Evolutionary conservation across 768 basidiomycete genomes (phyloP).

Genomic region (Strobilomyces dryophilus): DNA sequence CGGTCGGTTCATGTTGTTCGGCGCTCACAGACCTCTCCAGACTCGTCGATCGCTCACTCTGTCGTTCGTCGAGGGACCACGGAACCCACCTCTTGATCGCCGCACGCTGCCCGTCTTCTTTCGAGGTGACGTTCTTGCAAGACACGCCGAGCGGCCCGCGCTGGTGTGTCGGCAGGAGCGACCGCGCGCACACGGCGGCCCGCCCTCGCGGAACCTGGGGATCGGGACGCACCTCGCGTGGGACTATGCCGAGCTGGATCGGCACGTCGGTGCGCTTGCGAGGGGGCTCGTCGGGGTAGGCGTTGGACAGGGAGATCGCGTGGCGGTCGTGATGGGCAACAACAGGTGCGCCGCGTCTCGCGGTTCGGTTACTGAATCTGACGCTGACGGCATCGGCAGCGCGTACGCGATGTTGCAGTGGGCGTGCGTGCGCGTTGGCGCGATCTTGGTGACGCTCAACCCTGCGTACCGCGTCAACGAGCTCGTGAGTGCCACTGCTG

Average conservation of each 20-base stretch:
- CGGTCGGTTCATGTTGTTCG: background rate
- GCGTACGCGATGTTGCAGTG: constrained; percentile 80
- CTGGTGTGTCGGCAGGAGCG: constrained; percentile 61
- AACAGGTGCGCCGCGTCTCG: constrained; percentile 50
- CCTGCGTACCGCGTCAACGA: constrained; percentile 74
- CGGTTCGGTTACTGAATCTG: background rate
- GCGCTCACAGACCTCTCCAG: constrained; percentile 7
- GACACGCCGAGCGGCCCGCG: constrained; percentile 50
- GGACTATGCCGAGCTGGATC: constrained; percentile 62
- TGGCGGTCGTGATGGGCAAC: constrained; percentile 68
- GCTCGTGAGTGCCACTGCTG: constrained; percentile 43
- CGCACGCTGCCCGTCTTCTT: constrained; percentile 65
- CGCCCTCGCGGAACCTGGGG: constrained; percentile 47
- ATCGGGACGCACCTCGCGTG: constrained; percentile 57
- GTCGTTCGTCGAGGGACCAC: constrained; percentile 56
- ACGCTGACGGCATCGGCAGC: constrained; percentile 32
- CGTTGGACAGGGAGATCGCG: too few relatives aligned
- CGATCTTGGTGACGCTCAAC: constrained; percentile 77
- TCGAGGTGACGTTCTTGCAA: constrained; percentile 46
- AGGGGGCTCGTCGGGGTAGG: too few relatives aligned
- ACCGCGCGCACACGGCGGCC: constrained; percentile 58
- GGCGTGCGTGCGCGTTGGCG: constrained; percentile 85
- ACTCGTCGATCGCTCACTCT: constrained; percentile 21
- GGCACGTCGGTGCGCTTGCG: too few relatives aligned
- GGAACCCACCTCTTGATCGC: constrained; percentile 49